Percentiles rank a stretch among this genome's conserved stretches.
These are phyloP conservation scores for Solidago caesia DNA, from an alignment of 129 eudicot species.

Conservation along the genomic window DNA sequence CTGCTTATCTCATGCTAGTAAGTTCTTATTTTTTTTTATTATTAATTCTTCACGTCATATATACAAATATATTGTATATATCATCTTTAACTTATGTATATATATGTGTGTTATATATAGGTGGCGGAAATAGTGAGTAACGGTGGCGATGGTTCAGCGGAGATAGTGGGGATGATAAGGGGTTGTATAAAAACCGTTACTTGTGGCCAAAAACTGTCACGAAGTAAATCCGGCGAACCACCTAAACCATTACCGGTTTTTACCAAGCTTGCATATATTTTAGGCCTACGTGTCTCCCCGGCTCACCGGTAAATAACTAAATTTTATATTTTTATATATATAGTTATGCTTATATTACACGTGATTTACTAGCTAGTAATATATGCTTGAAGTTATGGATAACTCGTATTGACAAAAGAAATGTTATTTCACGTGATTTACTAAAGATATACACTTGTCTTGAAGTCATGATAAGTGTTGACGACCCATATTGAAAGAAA, in stretches of 20 bases:
- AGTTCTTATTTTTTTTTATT: not conserved
- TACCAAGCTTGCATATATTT: slow-evolving; percentile 78
- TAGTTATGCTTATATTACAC: too few species aligned
- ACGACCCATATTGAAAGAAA: slow-evolving; percentile 12
- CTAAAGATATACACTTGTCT: too few species aligned
- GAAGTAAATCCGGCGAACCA: slow-evolving; percentile 31
- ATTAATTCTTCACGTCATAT: too few species aligned
- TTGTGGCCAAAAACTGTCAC: slow-evolving; percentile 55
- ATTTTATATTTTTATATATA: not conserved
- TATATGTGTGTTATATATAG: slow-evolving; percentile 24
- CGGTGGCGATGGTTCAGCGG: slow-evolving; percentile 30
- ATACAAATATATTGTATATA: not conserved
- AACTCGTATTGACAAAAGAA: too few species aligned
- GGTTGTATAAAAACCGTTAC: slow-evolving; percentile 94
- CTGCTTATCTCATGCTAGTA: slow-evolving; percentile 92
- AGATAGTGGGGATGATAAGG: slow-evolving; percentile 85
- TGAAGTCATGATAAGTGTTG: too few species aligned
- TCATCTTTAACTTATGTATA: not conserved
- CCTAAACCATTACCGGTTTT: slow-evolving; percentile 45
- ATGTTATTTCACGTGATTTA: too few species aligned
- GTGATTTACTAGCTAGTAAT: too few species aligned
- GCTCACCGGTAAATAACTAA: slow-evolving; percentile 57
- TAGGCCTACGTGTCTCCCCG: slow-evolving; percentile 91
- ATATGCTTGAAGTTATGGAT: too few species aligned
- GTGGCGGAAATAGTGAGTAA: slow-evolving; percentile 64